Base-by-base conservation (phyloP, 2,329 filamentous ascomycete genomes). In the Ustulina deusta region DNA sequence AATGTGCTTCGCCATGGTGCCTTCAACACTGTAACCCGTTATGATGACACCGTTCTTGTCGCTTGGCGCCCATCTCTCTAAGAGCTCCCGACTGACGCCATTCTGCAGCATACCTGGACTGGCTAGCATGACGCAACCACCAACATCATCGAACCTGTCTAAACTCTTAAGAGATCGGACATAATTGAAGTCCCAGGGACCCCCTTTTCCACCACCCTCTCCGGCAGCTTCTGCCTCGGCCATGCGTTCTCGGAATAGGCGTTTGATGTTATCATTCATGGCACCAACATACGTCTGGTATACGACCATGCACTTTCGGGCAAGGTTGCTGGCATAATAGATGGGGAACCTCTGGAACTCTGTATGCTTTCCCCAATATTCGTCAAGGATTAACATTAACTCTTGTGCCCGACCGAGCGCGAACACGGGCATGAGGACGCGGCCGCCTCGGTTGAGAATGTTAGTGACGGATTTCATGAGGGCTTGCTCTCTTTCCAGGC, bases 191-290 rank as follows among this genome's bases (percentile, higher is more conserved):
- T 99, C 96, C 94, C 96, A 99, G 0, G 96, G 96, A 0, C 92
- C 92, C 40, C 93, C 94, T 75, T 92, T 94, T 7, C 89, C 89
- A 6, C 87, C 87, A 2, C 86, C 87, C 72, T 94, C 92, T 9
- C 93, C 92, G 38, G 89, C 90, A 0, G 91, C 91, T 78, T 97
- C 93, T 10, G 93, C 93, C 78, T 97, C 93, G 3, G 93, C 93
- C 89, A 97, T 97, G 55, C 93, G 90, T 79, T 97, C 94, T 61
- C 92, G 87, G 81, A 97, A 97, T n/a, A 97, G 87, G 11, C 93
- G 89, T 79, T 97, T 97, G 83, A 99, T 98, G 75, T 97, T 98
- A 77, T 98, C 95, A 78, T 99, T 99, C 96, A 99, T 99, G 63
- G 94, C 94, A 56, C 94, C 93, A 56, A 98, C 93, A 76, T 98